Base-by-base conservation (phyloP, 2,329 filamentous ascomycete species). In the Beauveria caledonica region DNA sequence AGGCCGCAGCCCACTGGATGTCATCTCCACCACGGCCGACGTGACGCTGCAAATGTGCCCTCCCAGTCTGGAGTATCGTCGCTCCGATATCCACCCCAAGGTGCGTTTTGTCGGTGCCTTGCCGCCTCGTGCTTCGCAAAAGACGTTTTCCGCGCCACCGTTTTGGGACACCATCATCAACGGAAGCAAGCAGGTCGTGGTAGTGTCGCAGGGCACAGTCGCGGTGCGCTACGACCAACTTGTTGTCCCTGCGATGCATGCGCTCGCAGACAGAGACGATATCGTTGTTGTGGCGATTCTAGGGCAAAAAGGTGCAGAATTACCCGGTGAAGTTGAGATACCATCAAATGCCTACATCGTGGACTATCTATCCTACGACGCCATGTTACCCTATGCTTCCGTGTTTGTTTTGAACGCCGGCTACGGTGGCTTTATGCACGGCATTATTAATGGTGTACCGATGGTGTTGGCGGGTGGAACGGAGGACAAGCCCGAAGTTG, bases 301-400 rank as follows among this genome's bases (percentile, higher is more conserved):
- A 1, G 72, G 72, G 3, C 33, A 55, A 23, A 68, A 60, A 27
- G 67, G 63, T 0, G 68, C 66, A 11, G 51, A 33, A 8, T 64
- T 74, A 1, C 65, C 69, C 1, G 58, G 56, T 1, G 39, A 68
- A 17, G 65, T 71, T 3, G 19, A 64, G 1, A 62, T 78, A 2
- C 76, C 78, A 0, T 29, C 60, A 1, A 82, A 82, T 63, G 70
- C 73, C 0, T 70, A 73, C 10, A 72, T 79, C 4, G 67, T 76
- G 23, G 77, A 81, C 65, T 80, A 78, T 63, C 66, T 82, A 4
- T 72, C 78, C 3, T 81, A 80, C 62, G 77, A 82, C 60, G 68
- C 71, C 0, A 61, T 81, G 1, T 69, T 82, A 1, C 73, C 74
- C 1, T 62, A 79, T 65, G 70, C 71, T 36, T 77, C 74, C 45